These are phyloP conservation scores for Lasiodiplodia sp. DNA, from an alignment of 2,329 filamentous ascomycete genomes.

Conservation along the genomic window DNA sequence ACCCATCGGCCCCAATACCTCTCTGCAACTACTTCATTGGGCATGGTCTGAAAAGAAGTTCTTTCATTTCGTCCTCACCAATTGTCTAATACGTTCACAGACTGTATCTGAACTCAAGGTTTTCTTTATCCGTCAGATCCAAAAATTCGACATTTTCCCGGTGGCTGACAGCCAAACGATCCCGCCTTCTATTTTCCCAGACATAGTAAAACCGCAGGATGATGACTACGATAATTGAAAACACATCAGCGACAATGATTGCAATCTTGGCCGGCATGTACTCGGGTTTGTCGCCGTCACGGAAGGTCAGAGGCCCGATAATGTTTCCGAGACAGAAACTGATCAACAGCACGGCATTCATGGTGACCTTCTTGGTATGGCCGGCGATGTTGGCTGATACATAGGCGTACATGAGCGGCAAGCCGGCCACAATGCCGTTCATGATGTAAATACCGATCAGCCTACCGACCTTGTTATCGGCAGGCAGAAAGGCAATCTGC, in stretches of 20 bases:
- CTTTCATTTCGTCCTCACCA: neutral
- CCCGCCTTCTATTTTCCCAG: constrained; percentile 42
- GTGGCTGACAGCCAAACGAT: constrained; percentile 32
- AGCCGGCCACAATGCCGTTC: constrained; percentile 34
- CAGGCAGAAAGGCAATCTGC: constrained; percentile 34
- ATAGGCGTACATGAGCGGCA: constrained; percentile 36
- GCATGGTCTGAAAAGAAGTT: no score
- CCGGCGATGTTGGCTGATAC: constrained; percentile 38
- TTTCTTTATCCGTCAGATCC: constrained; percentile 31
- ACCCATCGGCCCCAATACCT: no score
- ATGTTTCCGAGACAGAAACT: constrained; percentile 52
- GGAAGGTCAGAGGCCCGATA: constrained; percentile 49
- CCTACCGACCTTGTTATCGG: constrained; percentile 31
- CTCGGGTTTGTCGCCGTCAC: constrained; percentile 37
- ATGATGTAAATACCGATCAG: constrained; percentile 37
- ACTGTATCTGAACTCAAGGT: constrained; percentile 35
- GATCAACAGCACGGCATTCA: constrained; percentile 46
- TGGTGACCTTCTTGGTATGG: constrained; percentile 49
- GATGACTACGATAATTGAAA: constrained; percentile 40
- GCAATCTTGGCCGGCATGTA: constrained; percentile 52
- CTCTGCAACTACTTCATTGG: no score
- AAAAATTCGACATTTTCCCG: constrained; percentile 36
- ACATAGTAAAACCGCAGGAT: constrained; percentile 36
- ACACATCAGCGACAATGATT: constrained; percentile 47
- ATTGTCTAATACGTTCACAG: neutral